These are phyloP conservation scores for Neofusicoccum cordaticola DNA, from an alignment of 2,329 filamentous ascomycete species.

Conservation along the genomic window DNA sequence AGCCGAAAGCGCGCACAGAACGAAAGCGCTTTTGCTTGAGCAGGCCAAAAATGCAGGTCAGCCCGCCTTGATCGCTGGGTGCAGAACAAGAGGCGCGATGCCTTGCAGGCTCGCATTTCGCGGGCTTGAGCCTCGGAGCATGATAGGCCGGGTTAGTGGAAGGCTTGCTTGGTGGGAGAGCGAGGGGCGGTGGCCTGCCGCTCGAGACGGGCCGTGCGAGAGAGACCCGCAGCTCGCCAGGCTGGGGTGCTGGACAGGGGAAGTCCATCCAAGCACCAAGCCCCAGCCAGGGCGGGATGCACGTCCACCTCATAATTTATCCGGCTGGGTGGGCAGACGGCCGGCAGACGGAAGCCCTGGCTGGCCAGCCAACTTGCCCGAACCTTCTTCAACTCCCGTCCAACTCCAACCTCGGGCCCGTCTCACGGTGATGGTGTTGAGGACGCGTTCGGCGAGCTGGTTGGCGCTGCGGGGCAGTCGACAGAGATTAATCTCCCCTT, in stretches of 20 bases:
- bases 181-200: slow-evolving; percentile 11
- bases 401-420: not conserved
- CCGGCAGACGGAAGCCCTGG: not conserved
- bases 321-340: slow-evolving; percentile 1
- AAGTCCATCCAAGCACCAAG: slow-evolving; percentile 3
- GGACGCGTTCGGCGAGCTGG: not conserved
- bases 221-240: not conserved
- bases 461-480: slow-evolving; percentile 4
- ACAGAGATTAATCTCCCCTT: slow-evolving; percentile 3
- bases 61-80: not conserved
- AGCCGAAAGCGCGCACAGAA: not conserved
- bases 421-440: not conserved
- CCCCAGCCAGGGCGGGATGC: not conserved
- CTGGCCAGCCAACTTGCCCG: not conserved
- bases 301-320: not conserved
- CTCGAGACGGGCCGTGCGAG: slow-evolving; percentile 3
- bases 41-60: not conserved
- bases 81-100: slow-evolving; percentile 5
- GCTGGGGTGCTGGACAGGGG: slow-evolving; percentile 1
- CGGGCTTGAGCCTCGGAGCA: not conserved
- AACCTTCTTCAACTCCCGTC: not conserved
- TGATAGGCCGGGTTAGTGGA: slow-evolving; percentile 3
- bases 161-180: slow-evolving; percentile 1
- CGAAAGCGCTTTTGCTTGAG: not conserved
- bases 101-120: slow-evolving; percentile 1